A percentile compares a stretch with the other conserved stretches of the same genome.
Conservation (phyloP, 2,329 filamentous ascomycete genomes). For the Verticillium klebahnii region DNA sequence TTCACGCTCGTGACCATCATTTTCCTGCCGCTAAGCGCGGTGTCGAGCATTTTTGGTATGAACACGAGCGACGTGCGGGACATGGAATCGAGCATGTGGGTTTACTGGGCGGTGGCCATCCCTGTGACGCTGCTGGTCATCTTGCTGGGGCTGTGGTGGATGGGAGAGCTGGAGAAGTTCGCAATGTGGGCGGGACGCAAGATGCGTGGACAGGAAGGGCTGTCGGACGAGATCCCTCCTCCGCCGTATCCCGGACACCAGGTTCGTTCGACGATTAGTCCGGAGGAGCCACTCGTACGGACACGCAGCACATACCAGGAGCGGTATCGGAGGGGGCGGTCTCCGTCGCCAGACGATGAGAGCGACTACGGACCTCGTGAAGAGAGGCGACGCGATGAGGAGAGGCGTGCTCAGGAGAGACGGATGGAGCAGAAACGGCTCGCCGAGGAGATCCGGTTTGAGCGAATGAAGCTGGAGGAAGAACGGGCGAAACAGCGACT, state of each 20-base stretch:
- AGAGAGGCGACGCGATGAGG: neutral
- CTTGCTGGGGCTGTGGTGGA: constrained; percentile 34
- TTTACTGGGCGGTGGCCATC: constrained; percentile 45
- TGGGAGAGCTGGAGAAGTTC: constrained; percentile 34
- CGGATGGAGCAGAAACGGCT: neutral
- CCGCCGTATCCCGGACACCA: neutral
- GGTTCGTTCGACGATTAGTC: neutral
- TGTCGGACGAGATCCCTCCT: neutral
- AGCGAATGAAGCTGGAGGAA: neutral
- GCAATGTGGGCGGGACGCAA: neutral
- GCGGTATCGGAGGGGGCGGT: neutral
- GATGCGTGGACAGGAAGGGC: neutral
- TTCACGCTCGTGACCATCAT: constrained; percentile 46
- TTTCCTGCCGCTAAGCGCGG: constrained; percentile 40
- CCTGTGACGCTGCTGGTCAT: constrained; percentile 40
- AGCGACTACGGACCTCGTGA: neutral
- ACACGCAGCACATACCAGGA: neutral
- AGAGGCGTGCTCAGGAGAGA: neutral
- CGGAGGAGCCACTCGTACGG: neutral
- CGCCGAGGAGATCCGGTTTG: neutral
- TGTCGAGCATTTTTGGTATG: constrained; percentile 49
- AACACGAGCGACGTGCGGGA: constrained; percentile 46
- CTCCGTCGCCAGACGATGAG: neutral
- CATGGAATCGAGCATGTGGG: constrained; percentile 41
- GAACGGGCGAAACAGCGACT: neutral